Evolutionary conservation across 257 asterid genomes (phyloP).

Genomic region (Vinca minor): DNA sequence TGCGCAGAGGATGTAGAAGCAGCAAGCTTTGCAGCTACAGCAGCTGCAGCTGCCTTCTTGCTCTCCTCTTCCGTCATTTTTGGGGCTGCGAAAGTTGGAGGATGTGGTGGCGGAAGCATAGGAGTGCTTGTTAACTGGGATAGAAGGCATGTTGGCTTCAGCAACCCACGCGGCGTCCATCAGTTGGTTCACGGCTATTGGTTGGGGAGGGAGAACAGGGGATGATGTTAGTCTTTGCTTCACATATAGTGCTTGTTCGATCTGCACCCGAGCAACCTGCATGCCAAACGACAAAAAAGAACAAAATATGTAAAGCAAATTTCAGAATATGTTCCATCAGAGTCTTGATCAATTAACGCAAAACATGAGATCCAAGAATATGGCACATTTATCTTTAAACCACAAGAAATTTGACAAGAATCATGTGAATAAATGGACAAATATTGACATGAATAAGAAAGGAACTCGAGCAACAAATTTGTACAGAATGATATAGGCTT

Average conservation of each 20-base stretch:
- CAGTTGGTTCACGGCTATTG: constrained; percentile 23
- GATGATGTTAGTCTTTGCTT: constrained; percentile 43
- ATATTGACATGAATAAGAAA: too few species aligned
- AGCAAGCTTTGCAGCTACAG: constrained; percentile 85
- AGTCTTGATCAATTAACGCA: background rate
- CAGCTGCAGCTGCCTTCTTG: constrained; percentile 82
- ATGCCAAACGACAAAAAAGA: background rate
- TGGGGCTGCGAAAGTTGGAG: constrained; percentile 31
- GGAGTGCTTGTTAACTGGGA: constrained; percentile 27
- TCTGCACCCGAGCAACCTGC: constrained; percentile 63
- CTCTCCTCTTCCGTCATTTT: constrained; percentile 52
- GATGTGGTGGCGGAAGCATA: constrained; percentile 27
- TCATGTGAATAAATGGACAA: too few species aligned
- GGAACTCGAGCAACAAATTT: too few species aligned
- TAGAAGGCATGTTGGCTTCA: constrained; percentile 33
- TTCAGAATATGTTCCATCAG: background rate
- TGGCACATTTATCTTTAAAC: background rate
- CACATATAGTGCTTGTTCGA: constrained; percentile 41
- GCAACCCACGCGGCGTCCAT: constrained; percentile 17
- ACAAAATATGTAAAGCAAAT: background rate
- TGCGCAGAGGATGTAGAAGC: constrained; percentile 90
- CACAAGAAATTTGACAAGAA: too few species aligned
- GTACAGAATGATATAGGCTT: too few species aligned
- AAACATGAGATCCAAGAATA: background rate
- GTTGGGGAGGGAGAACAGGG: constrained; percentile 15